Base-by-base conservation (phyloP, 345 rosid genomes). In the Arabidopsis suecica region DNA sequence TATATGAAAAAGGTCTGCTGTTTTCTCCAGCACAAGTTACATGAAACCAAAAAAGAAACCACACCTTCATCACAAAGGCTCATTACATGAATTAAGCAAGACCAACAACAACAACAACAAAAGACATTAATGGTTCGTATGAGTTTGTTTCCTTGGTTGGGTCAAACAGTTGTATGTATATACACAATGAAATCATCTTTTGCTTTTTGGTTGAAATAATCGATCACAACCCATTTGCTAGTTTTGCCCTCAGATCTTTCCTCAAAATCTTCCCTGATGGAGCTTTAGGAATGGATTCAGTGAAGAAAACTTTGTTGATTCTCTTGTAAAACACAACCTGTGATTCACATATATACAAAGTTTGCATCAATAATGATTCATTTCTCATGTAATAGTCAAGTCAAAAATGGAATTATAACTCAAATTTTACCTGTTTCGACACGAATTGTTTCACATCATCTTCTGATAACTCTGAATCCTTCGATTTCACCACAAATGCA, bases 301-400 rank as follows among this genome's bases (percentile, higher is more conserved):
- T 62, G 82, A 91, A 91, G 82, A 87, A 85, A 5, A 91, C 96
- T 76, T 83, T 75, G 25, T 59, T 75, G 41, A 90, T 72, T 81
- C 89, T 91, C 85, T 94, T 94, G 86, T 88, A 94, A 80, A 78
- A 91, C 49, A 94, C 85, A 36, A 94, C 98, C 98, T 93, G 68
- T 51, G 5, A 66, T 18, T 50, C 11, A 16, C 32, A 48, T 5
- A 28, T 5, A 36, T 38, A 65, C 54, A 32, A 28, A 37, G 20
- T 6, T 23, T 41, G 7, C 61, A 41, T 20, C 6, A 25, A 7
- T 18, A 5, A 70, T 4, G 41, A 66, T 37, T 14, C 38, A 14
- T 41, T 34, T 10, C 45, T 30, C 34, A 45, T 16, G 2, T 18
- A 50, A 36, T 13, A 28, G 1, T 23, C 56, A 57, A 50, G 12